Base-by-base conservation (phyloP, 2,329 filamentous ascomycete species). In the Exophiala sideris region DNA sequence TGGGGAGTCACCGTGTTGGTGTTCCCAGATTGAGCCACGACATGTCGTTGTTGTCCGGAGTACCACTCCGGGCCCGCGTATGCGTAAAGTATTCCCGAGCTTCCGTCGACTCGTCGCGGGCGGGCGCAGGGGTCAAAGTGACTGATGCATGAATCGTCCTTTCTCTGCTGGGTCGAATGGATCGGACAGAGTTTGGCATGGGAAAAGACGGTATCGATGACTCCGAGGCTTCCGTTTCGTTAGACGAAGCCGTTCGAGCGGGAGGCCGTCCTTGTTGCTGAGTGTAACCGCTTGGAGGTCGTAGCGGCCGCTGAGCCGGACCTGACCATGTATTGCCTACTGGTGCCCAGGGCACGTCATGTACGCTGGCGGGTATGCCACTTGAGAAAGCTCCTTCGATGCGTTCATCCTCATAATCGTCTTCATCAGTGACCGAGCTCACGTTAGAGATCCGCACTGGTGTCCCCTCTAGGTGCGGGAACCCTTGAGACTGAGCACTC, bases 401-500 rank as follows among this genome's bases (percentile, higher is more conserved):
- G 11, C 50, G 57, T 6, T 69, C 64, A 32, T 64, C 62, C 50
- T 64, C 62, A 45, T 64, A 62, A 20, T 67, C 63, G 12, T 69
- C 57, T 38, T 70, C 67, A 8, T 73, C 71, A 2, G 72, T 74
- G 38, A 71, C 62, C 5, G 74, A 74, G 56, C 71, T 68, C 4
- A 67, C 73, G 42, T 67, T 73, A 10, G 73, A 75, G 18, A 76
- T 76, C 18, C 70, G 70, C 10, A 72, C 74, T 3, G 70, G 67
- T 54, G 73, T 71, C 33, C 70, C 67, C 49, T 75, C 68, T 1
- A 68, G 70, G 3, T 72, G 68, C 45, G 67, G 59, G 12, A 73
- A 62, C 10, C 63, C 65, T 24, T 63, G 62, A n/a, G 62, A 65
- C 18, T 66, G 61, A 10, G 59, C 60, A 33, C 64, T 61, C 1